phyloP scores from a whole-genome alignment of 495 filamentous ascomycete species.

The Hypomontagnella submonticulosa region DNA sequence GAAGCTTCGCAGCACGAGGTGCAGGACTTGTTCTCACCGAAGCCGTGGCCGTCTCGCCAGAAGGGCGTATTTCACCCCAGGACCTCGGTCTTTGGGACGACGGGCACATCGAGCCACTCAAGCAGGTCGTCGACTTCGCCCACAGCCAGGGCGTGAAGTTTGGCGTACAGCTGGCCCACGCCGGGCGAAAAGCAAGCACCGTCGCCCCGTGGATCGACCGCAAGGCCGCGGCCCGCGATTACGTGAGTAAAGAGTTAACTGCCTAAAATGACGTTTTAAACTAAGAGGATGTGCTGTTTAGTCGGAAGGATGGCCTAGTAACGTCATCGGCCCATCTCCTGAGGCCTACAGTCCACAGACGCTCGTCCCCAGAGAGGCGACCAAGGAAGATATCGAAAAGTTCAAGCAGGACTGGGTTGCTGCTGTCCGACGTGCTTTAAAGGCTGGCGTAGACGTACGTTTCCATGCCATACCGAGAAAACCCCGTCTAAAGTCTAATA shows the following conservation, averaged over 20 bases:
- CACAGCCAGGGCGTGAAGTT: slow-evolving; percentile 76
- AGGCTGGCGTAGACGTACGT: slow-evolving; percentile 66
- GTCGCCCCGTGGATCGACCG: slow-evolving; percentile 72
- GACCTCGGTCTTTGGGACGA: slow-evolving; percentile 80
- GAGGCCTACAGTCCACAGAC: slow-evolving; percentile 65
- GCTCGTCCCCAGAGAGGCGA: slow-evolving; percentile 66
- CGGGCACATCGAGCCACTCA: slow-evolving; percentile 71
- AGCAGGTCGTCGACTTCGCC: slow-evolving; percentile 72
- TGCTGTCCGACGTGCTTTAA: slow-evolving; percentile 65
- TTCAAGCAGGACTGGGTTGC: slow-evolving; percentile 67
- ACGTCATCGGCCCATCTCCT: slow-evolving; percentile 65
- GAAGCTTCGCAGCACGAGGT: slow-evolving; percentile 71
- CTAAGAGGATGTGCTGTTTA: neutral
- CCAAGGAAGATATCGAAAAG: slow-evolving; percentile 64
- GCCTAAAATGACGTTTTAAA: neutral
- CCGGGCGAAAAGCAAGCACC: slow-evolving; percentile 77
- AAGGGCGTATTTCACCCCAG: slow-evolving; percentile 83
- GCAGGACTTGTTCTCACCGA: slow-evolving; percentile 76
- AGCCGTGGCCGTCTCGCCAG: slow-evolving; percentile 73
- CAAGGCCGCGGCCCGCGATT: slow-evolving; percentile 56
- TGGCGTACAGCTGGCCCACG: slow-evolving; percentile 80
- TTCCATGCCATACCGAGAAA: slow-evolving; percentile 61
- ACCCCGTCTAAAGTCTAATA: slow-evolving; percentile 37
- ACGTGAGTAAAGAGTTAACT: slow-evolving; percentile 44
- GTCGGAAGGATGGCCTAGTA: slow-evolving; percentile 67